These are phyloP conservation scores for Corynespora cassiicola DNA, from an alignment of 2,329 filamentous ascomycete species.

Conservation along the genomic window DNA sequence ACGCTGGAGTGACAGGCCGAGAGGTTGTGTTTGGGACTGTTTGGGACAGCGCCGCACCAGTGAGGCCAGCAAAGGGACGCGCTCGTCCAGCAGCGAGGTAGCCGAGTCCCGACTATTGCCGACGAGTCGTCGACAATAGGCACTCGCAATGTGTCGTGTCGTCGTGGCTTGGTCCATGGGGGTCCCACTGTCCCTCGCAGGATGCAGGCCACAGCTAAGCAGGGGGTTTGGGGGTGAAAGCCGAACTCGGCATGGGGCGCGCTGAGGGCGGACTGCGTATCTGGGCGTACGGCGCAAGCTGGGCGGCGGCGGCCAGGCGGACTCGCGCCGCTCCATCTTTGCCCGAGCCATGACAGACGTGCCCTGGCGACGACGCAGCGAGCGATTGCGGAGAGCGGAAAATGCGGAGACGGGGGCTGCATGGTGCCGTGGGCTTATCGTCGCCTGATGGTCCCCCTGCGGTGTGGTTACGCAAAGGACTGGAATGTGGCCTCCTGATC, in stretches of 20 bases:
- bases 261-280: conserved; percentile 1
- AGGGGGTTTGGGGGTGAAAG: conserved; percentile 3
- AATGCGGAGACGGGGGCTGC: conserved; percentile 17
- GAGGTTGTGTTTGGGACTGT: neutral
- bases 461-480: conserved; percentile 21
- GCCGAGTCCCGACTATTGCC: conserved; percentile 18
- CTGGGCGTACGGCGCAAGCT: too few relatives aligned
- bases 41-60: conserved; percentile 12
- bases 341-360: too few relatives aligned
- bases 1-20: conserved; percentile 5
- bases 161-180: conserved; percentile 1
- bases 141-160: too few relatives aligned
- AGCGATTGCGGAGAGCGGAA: conserved; percentile 20
- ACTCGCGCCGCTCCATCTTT: too few relatives aligned
- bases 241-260: conserved; percentile 26
- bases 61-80: too few relatives aligned
- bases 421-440: conserved; percentile 18
- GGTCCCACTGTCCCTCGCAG: too few relatives aligned
- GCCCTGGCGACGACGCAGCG: too few relatives aligned
- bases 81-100: too few relatives aligned
- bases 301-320: too few relatives aligned
- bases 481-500: conserved; percentile 13
- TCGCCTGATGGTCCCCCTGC: conserved; percentile 11
- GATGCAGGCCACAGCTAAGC: too few relatives aligned
- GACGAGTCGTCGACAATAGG: conserved; percentile 10